Conservation (phyloP, 1,284 basidiomycete species). For the Mycosarcoma mackinlayi region DNA sequence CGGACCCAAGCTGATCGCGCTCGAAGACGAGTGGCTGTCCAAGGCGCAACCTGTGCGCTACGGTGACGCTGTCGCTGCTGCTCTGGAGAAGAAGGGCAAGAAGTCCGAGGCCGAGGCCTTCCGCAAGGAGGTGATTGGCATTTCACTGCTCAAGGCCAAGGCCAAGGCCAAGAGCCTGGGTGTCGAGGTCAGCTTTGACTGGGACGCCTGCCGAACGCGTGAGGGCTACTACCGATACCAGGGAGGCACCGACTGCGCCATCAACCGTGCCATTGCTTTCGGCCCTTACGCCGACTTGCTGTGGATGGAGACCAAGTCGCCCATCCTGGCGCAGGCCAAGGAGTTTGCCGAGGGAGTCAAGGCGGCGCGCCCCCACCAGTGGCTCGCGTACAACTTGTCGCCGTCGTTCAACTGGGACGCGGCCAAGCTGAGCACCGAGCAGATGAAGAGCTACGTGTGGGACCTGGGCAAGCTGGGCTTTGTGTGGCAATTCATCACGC, state of each 20-base stretch:
- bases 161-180: slow-evolving; percentile 83
- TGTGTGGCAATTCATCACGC: slow-evolving; percentile 98
- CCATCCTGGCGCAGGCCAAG: slow-evolving; percentile 90
- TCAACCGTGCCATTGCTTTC: slow-evolving; percentile 91
- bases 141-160: slow-evolving; percentile 79
- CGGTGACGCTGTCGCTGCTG: slow-evolving; percentile 78
- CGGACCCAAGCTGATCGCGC: slow-evolving; percentile 81
- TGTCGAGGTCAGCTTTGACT: slow-evolving; percentile 83
- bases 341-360: slow-evolving; percentile 79
- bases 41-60: slow-evolving; percentile 84
- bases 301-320: slow-evolving; percentile 87
- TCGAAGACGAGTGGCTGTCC: slow-evolving; percentile 88
- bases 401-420: slow-evolving; percentile 71
- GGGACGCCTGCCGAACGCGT: slow-evolving; percentile 91
- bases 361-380: slow-evolving; percentile 61
- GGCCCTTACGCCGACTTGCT: slow-evolving; percentile 88
- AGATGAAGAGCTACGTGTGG: slow-evolving; percentile 94
- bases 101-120: slow-evolving; percentile 72
- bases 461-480: slow-evolving; percentile 92
- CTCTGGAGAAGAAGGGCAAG: slow-evolving; percentile 77
- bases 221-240: slow-evolving; percentile 98
- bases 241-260: slow-evolving; percentile 92
- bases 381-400: slow-evolving; percentile 68
- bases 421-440: slow-evolving; percentile 78
- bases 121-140: slow-evolving; percentile 74